These are phyloP conservation scores for Pseudogymnoascus pannorum DNA, from an alignment of 2,329 filamentous ascomycete genomes.

Conservation along the genomic window DNA sequence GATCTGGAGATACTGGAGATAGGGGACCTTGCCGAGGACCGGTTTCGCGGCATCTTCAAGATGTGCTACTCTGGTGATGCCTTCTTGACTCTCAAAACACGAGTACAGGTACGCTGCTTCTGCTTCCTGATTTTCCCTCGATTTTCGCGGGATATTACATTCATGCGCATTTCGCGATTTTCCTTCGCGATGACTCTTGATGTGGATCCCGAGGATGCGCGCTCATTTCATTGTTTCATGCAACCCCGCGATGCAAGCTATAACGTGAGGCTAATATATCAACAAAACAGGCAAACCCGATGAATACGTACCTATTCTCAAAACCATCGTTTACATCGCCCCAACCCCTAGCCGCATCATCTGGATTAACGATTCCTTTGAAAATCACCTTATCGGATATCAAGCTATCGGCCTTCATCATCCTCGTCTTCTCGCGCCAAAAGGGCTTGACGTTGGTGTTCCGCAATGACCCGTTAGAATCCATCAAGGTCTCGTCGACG, in stretches of 20 bases:
- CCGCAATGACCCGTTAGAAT: slow-evolving; percentile 94
- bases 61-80: slow-evolving; percentile 97
- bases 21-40: slow-evolving; percentile 91
- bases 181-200: background rate
- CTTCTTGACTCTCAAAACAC: slow-evolving; percentile 87
- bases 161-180: background rate
- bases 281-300: slow-evolving; percentile 70
- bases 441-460: slow-evolving; percentile 96
- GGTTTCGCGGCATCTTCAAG: slow-evolving; percentile 97
- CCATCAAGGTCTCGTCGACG: slow-evolving; percentile 94
- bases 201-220: background rate
- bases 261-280: slow-evolving; percentile 43
- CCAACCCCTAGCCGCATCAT: slow-evolving; percentile 81
- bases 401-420: slow-evolving; percentile 92
- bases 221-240: background rate
- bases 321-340: slow-evolving; percentile 91
- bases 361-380: slow-evolving; percentile 90
- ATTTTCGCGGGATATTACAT: background rate
- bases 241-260: slow-evolving; percentile 16
- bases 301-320: slow-evolving; percentile 91
- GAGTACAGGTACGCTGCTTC: slow-evolving; percentile 67
- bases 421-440: slow-evolving; percentile 93
- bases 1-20: slow-evolving; percentile 97
- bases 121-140: background rate
- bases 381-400: slow-evolving; percentile 96